Evolutionary conservation across 2,329 filamentous ascomycete genomes (phyloP), one percentile per base, ranked within the genome.

Genomic region (Ascochyta clinopodiicola): DNA sequence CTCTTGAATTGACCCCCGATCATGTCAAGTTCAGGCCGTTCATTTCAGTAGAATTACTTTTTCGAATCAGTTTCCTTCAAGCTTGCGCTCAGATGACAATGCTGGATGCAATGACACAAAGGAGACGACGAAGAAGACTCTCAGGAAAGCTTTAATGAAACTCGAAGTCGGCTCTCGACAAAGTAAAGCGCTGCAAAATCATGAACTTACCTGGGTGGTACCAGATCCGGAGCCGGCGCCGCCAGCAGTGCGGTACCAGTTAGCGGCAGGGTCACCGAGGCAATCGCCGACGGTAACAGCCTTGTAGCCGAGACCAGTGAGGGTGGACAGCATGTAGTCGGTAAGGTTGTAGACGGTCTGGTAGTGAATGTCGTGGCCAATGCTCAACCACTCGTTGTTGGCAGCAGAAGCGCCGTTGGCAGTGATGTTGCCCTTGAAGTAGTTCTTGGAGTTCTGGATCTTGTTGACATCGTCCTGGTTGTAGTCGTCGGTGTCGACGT

Each of bases 401-500:
- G 64, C 47, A 36, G 70, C 56, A 44, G 64, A 63, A 6, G 67
- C 65, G 27, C 63, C 67, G 37, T 60, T 61, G 6, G 56, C 55
- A 25, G 71, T 71, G 59, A 84, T 79, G 50, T 79, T 80, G 25
- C 75, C 68, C 57, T 74, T 67, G 74, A 87, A 86, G 61, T 77
- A 79, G 62, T 81, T 73, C 76, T 86, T 77, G 64, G 83, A 81
- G 70, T 82, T 80, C 59, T 82, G 77, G 45, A 82, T 82, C 54
- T 75, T 62, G 51, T 73, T 68, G 0, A 83, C 77, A 4, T 78
- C 75, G 56, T 80, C 73, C 46, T 83, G 80, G 66, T 86, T 81
- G 79, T 86, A 87, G 73, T 88, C 86, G 45, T 84, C 81, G 1
- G 84, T 81, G 67, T 88, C 85, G 44, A 88, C 75, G 59, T 87